A percentile compares a stretch with the other conserved stretches of the same genome.
phyloP scores from a whole-genome alignment of 2,329 filamentous ascomycete genomes.

The Cytospora leucostoma region DNA sequence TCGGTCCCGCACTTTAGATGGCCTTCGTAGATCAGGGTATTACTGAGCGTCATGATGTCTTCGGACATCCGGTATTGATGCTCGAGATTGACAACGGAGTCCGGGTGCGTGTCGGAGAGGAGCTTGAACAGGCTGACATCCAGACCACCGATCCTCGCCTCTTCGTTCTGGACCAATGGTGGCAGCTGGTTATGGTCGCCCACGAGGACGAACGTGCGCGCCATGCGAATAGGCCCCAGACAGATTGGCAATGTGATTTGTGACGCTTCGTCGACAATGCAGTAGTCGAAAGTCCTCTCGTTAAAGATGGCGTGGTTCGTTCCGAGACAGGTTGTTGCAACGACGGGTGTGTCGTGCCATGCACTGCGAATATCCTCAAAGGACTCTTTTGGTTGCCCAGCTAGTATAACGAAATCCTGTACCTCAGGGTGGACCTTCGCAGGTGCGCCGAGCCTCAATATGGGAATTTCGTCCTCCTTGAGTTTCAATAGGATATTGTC shows the following conservation, averaged over 20 bases:
- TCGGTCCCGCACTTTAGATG: conserved; percentile 85
- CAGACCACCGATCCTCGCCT: conserved; percentile 80
- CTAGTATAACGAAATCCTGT: conserved; percentile 79
- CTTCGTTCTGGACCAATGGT: conserved; percentile 89
- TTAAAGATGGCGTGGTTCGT: conserved; percentile 88
- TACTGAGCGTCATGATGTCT: conserved; percentile 93
- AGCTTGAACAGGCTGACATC: conserved; percentile 94
- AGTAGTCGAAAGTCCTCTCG: conserved; percentile 92
- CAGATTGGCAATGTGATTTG: conserved; percentile 97
- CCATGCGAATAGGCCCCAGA: conserved; percentile 89
- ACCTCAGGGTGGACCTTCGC: conserved; percentile 89
- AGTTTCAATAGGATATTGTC: conserved; percentile 98
- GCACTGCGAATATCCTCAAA: conserved; percentile 82
- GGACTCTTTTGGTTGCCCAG: conserved; percentile 69
- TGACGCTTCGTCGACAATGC: conserved; percentile 96
- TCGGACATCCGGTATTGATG: conserved; percentile 99
- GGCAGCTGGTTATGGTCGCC: conserved; percentile 97
- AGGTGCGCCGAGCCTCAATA: conserved; percentile 81
- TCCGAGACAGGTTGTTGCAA: conserved; percentile 92
- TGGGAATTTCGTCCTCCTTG: conserved; percentile 71
- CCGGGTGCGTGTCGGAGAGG: conserved; percentile 83
- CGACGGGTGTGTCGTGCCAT: conserved; percentile 84
- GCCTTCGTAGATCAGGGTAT: conserved; percentile 90
- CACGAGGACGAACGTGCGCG: conserved; percentile 88
- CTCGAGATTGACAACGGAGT: conserved; percentile 86